Evolutionary conservation across 2,329 filamentous ascomycete species (phyloP).

Genomic region (Epichloe coenophiala): DNA sequence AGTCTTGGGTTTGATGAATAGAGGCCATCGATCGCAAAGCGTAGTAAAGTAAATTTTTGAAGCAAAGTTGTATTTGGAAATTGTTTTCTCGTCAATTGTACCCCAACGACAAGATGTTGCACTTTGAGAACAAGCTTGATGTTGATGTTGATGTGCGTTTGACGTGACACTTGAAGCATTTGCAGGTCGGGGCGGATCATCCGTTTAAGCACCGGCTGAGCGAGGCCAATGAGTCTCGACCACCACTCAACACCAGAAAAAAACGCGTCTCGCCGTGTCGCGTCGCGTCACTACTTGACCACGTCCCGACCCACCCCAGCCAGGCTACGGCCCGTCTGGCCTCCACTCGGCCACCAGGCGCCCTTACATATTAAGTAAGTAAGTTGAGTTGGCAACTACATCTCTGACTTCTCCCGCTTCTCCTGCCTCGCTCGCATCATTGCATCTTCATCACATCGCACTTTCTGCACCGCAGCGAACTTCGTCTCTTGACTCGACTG

Average conservation of each 20-base stretch:
- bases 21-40: constrained; percentile 14
- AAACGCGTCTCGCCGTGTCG: constrained; percentile 1
- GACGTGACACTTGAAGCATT: no score
- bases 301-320: background rate
- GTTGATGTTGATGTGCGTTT: no score
- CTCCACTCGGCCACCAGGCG: constrained; percentile 1
- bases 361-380: background rate
- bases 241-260: background rate
- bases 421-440: background rate
- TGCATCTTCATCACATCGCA: background rate
- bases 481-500: background rate
- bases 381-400: background rate
- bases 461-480: background rate
- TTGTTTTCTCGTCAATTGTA: no score
- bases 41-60: background rate
- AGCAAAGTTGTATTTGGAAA: background rate
- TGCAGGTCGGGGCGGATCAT: no score
- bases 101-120: no score
- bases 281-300: background rate
- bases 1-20: constrained; percentile 17
- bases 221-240: no score
- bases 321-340: background rate
- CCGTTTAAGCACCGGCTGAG: no score
- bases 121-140: no score
- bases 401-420: constrained; percentile 2